These are phyloP conservation scores for Tremellales sp. DNA, from an alignment of 1,284 basidiomycete species.

Conservation along the genomic window DNA sequence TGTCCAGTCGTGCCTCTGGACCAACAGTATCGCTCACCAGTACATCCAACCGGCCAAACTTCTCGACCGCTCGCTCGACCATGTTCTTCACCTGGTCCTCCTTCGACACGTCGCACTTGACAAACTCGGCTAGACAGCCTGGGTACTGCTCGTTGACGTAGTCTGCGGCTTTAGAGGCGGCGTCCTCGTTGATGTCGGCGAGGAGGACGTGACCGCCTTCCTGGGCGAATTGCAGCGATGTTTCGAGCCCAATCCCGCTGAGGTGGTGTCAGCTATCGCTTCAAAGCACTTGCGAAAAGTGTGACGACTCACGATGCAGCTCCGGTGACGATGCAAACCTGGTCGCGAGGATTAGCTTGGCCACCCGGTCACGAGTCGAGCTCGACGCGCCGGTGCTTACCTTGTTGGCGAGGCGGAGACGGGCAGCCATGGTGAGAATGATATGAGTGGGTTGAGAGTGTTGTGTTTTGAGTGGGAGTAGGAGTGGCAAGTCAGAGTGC, in stretches of 20 bases:
- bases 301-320: constrained; percentile 44
- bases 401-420: constrained; percentile 45
- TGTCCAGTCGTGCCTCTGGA: neutral
- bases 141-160: constrained; percentile 66
- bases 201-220: constrained; percentile 86
- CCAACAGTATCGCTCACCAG: constrained; percentile 61
- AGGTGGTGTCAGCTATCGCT: neutral
- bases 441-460: neutral
- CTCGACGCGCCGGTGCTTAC: constrained; percentile 17
- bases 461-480: too few relatives aligned
- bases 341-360: neutral
- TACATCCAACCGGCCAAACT: constrained; percentile 86
- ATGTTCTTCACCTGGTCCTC: constrained; percentile 78
- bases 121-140: constrained; percentile 63
- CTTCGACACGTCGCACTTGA: constrained; percentile 82
- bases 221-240: constrained; percentile 82
- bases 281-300: neutral
- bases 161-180: constrained; percentile 66
- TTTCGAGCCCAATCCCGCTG: constrained; percentile 85
- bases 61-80: constrained; percentile 72
- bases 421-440: constrained; percentile 22
- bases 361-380: neutral
- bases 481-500: too few relatives aligned
- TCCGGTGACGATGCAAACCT: constrained; percentile 50
- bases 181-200: constrained; percentile 77